Percentiles rank a stretch among this genome's conserved stretches.
Evolutionary conservation across 2,329 filamentous ascomycete genomes (phyloP).

Genomic region (Hypoxylon sp.): DNA sequence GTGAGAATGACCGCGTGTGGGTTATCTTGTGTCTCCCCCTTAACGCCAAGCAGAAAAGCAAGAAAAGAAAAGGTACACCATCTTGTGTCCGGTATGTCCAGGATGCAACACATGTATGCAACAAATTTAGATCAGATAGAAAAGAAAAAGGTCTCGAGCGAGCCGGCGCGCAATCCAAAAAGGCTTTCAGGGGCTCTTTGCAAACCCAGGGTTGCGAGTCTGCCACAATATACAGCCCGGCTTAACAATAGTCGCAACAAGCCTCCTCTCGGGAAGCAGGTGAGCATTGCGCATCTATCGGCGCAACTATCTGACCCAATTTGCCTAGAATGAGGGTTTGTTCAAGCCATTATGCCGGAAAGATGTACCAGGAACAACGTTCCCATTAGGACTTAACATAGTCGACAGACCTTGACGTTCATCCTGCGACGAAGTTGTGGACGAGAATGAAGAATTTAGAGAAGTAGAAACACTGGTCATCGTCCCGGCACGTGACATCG

Average conservation of each 20-base stretch:
- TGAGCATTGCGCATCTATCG: slow-evolving; percentile 22
- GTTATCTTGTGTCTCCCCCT: slow-evolving; percentile 13
- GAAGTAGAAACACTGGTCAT: slow-evolving; percentile 54
- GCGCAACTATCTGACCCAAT: slow-evolving; percentile 41
- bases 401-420: slow-evolving; percentile 46
- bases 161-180: slow-evolving; percentile 12
- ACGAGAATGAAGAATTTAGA: slow-evolving; percentile 48
- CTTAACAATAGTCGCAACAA: neutral
- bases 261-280: neutral
- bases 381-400: slow-evolving; percentile 48
- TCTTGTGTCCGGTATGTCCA: slow-evolving; percentile 31
- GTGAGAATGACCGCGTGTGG: neutral
- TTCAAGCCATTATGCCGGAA: slow-evolving; percentile 48
- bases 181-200: neutral
- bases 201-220: neutral
- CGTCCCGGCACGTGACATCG: slow-evolving; percentile 65
- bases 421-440: slow-evolving; percentile 47
- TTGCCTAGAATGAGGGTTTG: slow-evolving; percentile 51
- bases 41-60: slow-evolving; percentile 20
- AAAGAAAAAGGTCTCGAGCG: slow-evolving; percentile 7
- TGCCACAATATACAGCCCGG: neutral
- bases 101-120: slow-evolving; percentile 41
- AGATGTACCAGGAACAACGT: slow-evolving; percentile 28
- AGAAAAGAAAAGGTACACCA: slow-evolving; percentile 1
- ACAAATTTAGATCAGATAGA: slow-evolving; percentile 28